Base-by-base conservation (phyloP, 2,329 filamentous ascomycete genomes). In the Lasiodiplodia gonubiensis region DNA sequence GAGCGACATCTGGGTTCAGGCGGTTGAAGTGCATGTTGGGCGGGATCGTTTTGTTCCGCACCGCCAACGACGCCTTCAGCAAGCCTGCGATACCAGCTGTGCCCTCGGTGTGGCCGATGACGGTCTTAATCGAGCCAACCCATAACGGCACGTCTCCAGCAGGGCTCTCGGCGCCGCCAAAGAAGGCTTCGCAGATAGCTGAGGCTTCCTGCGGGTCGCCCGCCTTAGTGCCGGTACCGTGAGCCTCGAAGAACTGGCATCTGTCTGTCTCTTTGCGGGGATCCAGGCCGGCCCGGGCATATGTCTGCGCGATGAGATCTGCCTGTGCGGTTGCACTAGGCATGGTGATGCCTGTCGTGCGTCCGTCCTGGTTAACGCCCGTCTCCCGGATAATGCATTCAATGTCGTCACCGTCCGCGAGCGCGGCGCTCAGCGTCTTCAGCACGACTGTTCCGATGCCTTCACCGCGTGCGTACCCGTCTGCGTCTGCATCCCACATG, bases 381-480 rank as follows among this genome's bases (percentile, higher is more conserved):
- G 76, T 79, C 33, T 74, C 77, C 0, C 75, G 72, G 18, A 81
- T 74, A 4, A 80, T 70, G 53, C 77, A 77, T 37, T 82, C 77
- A 33, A 86, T 81, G 3, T 77, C 70, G 68, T 85, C 83, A 1
- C 80, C 80, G 70, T 84, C 80, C 0, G 68, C 73, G 3, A 88
- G 66, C 0, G 87, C 87, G 1, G 79, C 73, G 6, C 72, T 75
- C 1, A 88, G 71, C 0, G 73, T 77, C 72, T 89, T 89, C 0
- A 89, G 69, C 0, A 88, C 74, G 0, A 89, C 69, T 0, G 78
- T 75, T 0, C 81, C 81, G 12, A 86, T 74, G 0, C 85, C 86
- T 61, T 89, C 87, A 11, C 83, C 85, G 0, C 85, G 80, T 30
- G 78, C 84, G 72, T 80, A 86, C 7, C 84, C 86, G 69, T 86